A percentile compares a stretch with the other conserved stretches of the same genome.
These are phyloP conservation scores for Neofusicoccum laricinum DNA, from an alignment of 2,329 filamentous ascomycete species.

Conservation along the genomic window DNA sequence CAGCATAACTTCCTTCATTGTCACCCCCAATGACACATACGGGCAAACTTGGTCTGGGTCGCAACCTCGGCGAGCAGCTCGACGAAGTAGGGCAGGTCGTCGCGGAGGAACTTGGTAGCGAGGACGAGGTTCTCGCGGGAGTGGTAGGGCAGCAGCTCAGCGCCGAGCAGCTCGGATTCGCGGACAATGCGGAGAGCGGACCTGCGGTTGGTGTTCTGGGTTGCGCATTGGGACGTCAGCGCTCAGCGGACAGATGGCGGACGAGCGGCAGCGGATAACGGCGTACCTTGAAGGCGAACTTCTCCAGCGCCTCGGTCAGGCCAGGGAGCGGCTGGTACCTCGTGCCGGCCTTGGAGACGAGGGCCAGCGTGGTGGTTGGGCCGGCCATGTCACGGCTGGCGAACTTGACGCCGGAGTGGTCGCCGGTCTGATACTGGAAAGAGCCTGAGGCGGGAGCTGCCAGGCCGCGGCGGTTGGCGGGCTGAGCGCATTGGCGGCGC, in stretches of 20 bases:
- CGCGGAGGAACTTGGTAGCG: conserved; percentile 89
- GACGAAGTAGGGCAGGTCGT: conserved; percentile 95
- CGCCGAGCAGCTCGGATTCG: conserved; percentile 92
- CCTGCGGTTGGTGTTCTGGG: conserved; percentile 80
- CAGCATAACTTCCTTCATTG: conserved; percentile 15
- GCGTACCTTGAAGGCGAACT: conserved; percentile 93
- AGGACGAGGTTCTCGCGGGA: conserved; percentile 90
- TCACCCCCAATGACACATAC: conserved; percentile 40
- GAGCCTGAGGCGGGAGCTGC: conserved; percentile 68
- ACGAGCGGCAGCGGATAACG: background rate
- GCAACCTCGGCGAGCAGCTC: conserved; percentile 93
- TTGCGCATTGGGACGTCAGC: conserved; percentile 25
- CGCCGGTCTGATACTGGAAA: conserved; percentile 83
- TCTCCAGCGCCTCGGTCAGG: conserved; percentile 83
- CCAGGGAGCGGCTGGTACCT: conserved; percentile 89
- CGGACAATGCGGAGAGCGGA: conserved; percentile 89
- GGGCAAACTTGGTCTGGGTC: conserved; percentile 78
- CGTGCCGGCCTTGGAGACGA: conserved; percentile 92
- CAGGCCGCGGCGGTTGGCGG: conserved; percentile 58
- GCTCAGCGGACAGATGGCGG: conserved; percentile 1
- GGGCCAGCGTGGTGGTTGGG: conserved; percentile 83
- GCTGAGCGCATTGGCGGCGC: conserved; percentile 56
- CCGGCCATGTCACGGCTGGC: conserved; percentile 86
- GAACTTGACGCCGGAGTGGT: conserved; percentile 85
- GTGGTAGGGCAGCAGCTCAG: conserved; percentile 82